Evolutionary conservation across 129 eudicot genomes (phyloP).

Genomic region (Lonicera japonica): DNA sequence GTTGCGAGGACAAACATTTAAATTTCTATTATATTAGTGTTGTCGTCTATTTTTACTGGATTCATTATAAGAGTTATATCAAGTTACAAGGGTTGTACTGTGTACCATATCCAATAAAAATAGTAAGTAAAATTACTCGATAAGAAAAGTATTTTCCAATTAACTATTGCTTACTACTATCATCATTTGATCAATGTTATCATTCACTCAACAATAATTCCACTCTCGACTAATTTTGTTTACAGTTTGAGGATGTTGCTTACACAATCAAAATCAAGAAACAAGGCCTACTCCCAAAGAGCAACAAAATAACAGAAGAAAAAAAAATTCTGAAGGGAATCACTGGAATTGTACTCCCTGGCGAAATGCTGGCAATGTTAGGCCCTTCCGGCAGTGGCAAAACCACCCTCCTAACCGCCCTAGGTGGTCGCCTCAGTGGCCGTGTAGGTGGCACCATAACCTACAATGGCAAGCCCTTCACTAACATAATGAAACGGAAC

Average conservation of each 20-base stretch:
- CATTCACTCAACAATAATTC: no score
- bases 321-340: conserved; percentile 48
- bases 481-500: conserved; percentile 49
- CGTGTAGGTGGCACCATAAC: conserved; percentile 44
- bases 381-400: conserved; percentile 95
- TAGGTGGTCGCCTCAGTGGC: conserved; percentile 62
- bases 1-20: no score
- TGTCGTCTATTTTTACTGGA: no score
- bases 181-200: no score
- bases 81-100: no score
- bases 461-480: conserved; percentile 52
- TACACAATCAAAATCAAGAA: conserved; percentile 40
- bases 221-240: no score
- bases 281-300: conserved; percentile 23
- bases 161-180: no score
- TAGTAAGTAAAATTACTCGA: no score
- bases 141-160: no score
- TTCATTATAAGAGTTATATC: no score
- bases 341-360: conserved; percentile 55
- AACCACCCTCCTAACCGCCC: conserved; percentile 62
- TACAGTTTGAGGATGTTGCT: conserved; percentile 66
- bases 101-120: no score
- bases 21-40: no score
- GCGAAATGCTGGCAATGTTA: conserved; percentile 76
- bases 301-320: conserved; percentile 17